Conservation (phyloP, 1,284 basidiomycete genomes). For the Puccinia triticina region DNA sequence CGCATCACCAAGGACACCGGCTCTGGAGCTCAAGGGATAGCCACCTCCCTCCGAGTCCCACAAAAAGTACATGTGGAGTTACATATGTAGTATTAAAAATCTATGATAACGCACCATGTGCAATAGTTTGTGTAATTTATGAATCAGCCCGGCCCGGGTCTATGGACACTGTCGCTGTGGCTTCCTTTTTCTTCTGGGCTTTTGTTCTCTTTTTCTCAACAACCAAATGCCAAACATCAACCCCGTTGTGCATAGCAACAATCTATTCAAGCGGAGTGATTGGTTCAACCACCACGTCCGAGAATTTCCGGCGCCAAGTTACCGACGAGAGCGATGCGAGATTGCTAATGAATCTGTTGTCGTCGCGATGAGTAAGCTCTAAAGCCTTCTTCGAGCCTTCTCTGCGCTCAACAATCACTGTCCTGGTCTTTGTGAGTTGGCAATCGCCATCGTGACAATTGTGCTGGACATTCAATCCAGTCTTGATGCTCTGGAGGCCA, state of each 20-base stretch:
- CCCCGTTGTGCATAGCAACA: neutral
- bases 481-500: neutral
- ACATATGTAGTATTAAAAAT: too few relatives aligned
- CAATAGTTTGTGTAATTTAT: too few relatives aligned
- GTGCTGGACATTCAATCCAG: neutral
- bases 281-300: neutral
- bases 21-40: too few relatives aligned
- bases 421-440: neutral
- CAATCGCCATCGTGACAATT: constrained; percentile 6
- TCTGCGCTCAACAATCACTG: neutral
- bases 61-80: too few relatives aligned
- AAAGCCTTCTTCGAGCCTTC: neutral
- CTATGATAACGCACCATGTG: too few relatives aligned
- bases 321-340: neutral
- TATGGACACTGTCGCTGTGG: too few relatives aligned
- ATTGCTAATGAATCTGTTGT: neutral
- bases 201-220: neutral
- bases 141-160: too few relatives aligned
- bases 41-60: too few relatives aligned
- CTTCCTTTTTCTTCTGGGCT: neutral
- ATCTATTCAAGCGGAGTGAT: neutral
- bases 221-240: neutral
- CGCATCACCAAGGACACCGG: too few relatives aligned
- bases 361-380: neutral
- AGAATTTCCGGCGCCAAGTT: neutral